Evolutionary conservation across 2,329 filamentous ascomycete genomes (phyloP).

Genomic region (Penicillium thymicola): DNA sequence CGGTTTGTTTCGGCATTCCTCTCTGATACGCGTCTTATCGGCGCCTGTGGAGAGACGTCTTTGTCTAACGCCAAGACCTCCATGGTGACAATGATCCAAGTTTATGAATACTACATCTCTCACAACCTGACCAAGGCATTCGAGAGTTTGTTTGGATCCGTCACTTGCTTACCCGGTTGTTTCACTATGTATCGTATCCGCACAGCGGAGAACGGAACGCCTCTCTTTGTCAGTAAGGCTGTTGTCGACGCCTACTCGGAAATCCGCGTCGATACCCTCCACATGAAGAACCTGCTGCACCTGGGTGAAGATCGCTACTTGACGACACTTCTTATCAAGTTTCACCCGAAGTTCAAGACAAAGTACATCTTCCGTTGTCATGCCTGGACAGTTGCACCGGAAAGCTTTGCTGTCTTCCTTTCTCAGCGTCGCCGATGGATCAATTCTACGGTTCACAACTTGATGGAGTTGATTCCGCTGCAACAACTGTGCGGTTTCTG

Average conservation of each 20-base stretch:
- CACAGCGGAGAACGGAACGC: conserved; percentile 89
- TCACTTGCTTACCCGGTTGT: conserved; percentile 96
- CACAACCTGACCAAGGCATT: conserved; percentile 97
- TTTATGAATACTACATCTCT: conserved; percentile 99
- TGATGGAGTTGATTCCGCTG: conserved; percentile 91
- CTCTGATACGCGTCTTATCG: conserved; percentile 89
- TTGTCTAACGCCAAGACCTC: conserved; percentile 90
- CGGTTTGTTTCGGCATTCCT: conserved; percentile 90
- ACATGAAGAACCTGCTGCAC: conserved; percentile 98
- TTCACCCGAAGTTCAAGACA: conserved; percentile 92
- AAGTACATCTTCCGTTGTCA: conserved; percentile 93
- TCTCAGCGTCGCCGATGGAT: conserved; percentile 99
- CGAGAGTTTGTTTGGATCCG: conserved; percentile 92
- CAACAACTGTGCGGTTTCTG: conserved; percentile 97
- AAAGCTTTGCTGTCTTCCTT: conserved; percentile 90
- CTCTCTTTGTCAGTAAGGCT: conserved; percentile 91
- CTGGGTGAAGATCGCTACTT: conserved; percentile 97
- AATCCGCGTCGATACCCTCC: conserved; percentile 93
- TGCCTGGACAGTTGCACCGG: conserved; percentile 95
- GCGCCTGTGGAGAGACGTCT: conserved; percentile 89
- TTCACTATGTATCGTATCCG: conserved; percentile 99
- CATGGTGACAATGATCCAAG: conserved; percentile 97
- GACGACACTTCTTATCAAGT: conserved; percentile 89
- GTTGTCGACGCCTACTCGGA: conserved; percentile 83
- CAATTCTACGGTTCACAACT: conserved; percentile 97